Evolutionary conservation across 1,139 yeast genomes (phyloP), one percentile per base, ranked within the genome.

Genomic region (Magnusiomyces tetraspermus): DNA sequence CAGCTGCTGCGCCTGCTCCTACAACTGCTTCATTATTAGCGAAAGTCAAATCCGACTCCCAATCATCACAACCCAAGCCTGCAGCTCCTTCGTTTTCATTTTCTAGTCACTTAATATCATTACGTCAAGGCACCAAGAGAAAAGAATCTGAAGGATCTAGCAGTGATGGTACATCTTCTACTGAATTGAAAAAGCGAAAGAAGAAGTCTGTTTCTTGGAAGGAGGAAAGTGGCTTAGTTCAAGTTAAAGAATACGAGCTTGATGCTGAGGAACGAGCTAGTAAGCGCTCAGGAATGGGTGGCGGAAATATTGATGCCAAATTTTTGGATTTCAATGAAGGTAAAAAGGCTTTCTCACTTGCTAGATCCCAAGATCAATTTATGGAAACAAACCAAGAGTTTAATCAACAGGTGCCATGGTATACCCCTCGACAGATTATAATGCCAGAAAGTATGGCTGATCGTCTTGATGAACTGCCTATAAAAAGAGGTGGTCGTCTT

Each of bases 211-310:
- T 71, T 2, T 61, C 57, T 23, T 71, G 74, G 73, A 61, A 60
- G 38, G 53, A 60, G 8, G 73, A 69, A 40, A 58, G 57, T 11
- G 66, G 65, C 21, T 71, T 66, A 66, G 79, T 65, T 58, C 67
- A 60, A 64, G 76, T 68, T 62, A 73, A 65, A 46, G 58, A 61
- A 55, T 78, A 58, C 76, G 80, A 67, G 66, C 75, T 57, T 59
- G 76, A 52, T 64, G 75, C 55, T 56, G 78, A 59, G 67, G 73
- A 61, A 65, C 22, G 52, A 70, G 60, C 62, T 73, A 48, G 75
- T 76, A 66, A 61, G 33, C 57, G 55, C 38, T 52, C 42, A 2
- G 30, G 38, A 19, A 23, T 22, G 17, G 60, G 58, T 41, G 59
- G 62, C 21, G 52, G 61, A 24, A 67, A 38, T 21, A 19, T 38